Evolutionary conservation across 306 rosid genomes (phyloP), one percentile per base, ranked within the genome.

Genomic region (Urtica urens): DNA sequence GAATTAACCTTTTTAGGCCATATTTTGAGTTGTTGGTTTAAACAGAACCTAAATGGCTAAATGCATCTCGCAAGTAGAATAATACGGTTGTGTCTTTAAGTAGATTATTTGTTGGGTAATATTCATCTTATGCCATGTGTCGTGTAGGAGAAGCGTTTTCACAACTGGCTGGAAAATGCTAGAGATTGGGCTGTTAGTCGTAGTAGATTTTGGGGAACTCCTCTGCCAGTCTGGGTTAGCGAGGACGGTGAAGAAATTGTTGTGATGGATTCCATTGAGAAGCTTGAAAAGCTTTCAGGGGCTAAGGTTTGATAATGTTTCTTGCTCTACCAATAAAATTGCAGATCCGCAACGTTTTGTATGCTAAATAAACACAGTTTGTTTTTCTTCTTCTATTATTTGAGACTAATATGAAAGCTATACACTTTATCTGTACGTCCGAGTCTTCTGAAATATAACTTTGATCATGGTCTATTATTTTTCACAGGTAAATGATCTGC

Each of bases 131-230:
- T 17, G 55, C 23, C 33, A 18, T 18, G 41, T 49, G 19, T 41
- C 63, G 21, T 49, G 16, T 49, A 90, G 99, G 95, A 90, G 41
- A 90, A 85, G 49, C 68, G 95, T 53, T 90, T 90, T 58, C 99
- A 90, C 75, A 90, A 90, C 67, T 90, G 99, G 99, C 78, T 90
- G 41, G 99, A 90, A 75, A 90, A 90, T 85, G 99, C 95, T 18
- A 81, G 99, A 73, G 99, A 90, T 60, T 90, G 99, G 95, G 95
- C 95, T 51, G 73, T 90, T 53, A 90, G 99, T 67, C 87, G 99
- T 15, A 90, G 95, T 79, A 77, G 95, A 73, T 90, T 90, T 67
- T 90, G 99, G 99, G 99, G 95, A 37, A 90, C 95, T 51, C 95
- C 99, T 51, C 87, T 90, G 59, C 95, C 95, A 23, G 52, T 90